Base-by-base conservation (phyloP, 2,329 filamentous ascomycete genomes). In the Esteya vermicola region DNA sequence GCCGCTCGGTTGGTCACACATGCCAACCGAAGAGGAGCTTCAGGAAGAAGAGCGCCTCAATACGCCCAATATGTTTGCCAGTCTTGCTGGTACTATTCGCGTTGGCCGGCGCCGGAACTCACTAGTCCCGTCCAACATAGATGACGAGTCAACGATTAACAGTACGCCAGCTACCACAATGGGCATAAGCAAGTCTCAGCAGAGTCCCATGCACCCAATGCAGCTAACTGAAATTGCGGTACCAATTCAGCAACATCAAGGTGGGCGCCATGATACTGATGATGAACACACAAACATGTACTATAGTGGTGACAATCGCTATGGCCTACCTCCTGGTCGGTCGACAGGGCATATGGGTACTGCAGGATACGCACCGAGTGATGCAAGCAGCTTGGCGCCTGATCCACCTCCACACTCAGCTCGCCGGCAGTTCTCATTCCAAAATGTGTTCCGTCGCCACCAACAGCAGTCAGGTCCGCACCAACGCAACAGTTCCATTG, bases 341-440 rank as follows among this genome's bases (percentile, higher is more conserved):
- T 6, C 42, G 46, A 65, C 49, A 70, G 66, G 1, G 63, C 61
- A 42, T 72, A 74, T 47, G 12, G 60, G 28, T 21, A 25, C n/a
- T 9, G 30, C 22, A 20, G 14, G n/a, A 6, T 52, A 59, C 8
- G 62, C 57, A 36, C 57, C 57, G 37, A 63, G 56, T 46, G 62
- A 57, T 43, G 60, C 58, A 45, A 59, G 54, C 50, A 58, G 54
- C 18, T 62, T 38, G 4, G 67, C 75, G 2, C 78, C 79, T 0
- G 68, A 72, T 4, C 78, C 78, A 2, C 77, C 77, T 5, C 75
- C 69, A 4, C 73, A 73, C 43, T 59, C 33, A 57, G 70, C 81
- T 10, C 72, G 66, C 48, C 72, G 89, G 44, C 85, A 94, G 54
- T 98, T 96, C 61, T 93, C 84, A 16, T 96, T 96, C 66, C 81